Conservation (phyloP, 768 basidiomycete genomes). For the Bullera alba region DNA sequence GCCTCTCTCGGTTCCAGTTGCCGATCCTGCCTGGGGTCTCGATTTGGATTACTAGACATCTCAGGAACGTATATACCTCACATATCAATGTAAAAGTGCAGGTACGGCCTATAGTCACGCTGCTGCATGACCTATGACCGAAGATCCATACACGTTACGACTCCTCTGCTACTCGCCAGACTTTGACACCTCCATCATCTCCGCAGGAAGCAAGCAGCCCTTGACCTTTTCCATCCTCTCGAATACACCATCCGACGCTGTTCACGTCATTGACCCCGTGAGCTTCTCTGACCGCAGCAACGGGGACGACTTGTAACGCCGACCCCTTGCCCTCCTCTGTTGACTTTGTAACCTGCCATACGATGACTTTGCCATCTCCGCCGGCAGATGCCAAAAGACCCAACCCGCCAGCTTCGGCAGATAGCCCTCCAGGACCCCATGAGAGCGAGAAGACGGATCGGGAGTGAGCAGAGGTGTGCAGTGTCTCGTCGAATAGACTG, state of each 20-base stretch:
- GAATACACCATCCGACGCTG: slow-evolving; percentile 71
- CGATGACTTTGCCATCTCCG: slow-evolving; percentile 71
- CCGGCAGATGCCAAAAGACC: slow-evolving; percentile 83
- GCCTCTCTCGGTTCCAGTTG: too few species aligned
- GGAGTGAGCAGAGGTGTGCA: slow-evolving; percentile 30
- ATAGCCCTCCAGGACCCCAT: slow-evolving; percentile 19
- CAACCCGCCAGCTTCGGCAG: slow-evolving; percentile 41
- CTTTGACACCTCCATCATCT: slow-evolving; percentile 71
- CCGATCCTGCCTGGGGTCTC: too few species aligned
- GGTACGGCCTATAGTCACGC: too few species aligned
- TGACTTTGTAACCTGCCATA: slow-evolving; percentile 61
- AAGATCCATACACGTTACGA: too few species aligned
- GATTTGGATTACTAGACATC: too few species aligned
- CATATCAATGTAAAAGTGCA: too few species aligned
- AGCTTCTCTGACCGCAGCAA: slow-evolving; percentile 58
- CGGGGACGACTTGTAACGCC: slow-evolving; percentile 41
- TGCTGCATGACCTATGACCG: too few species aligned
- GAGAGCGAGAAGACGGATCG: slow-evolving; percentile 31
- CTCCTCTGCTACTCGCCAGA: slow-evolving; percentile 57
- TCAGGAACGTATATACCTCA: too few species aligned
- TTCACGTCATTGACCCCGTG: slow-evolving; percentile 86
- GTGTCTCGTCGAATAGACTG: slow-evolving; percentile 23
- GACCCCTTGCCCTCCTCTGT: neutral
- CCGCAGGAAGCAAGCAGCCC: slow-evolving; percentile 72
- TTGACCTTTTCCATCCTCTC: slow-evolving; percentile 53